Conservation (phyloP, 2,329 filamentous ascomycete genomes). For the Graphiopsis chlorocephala region DNA sequence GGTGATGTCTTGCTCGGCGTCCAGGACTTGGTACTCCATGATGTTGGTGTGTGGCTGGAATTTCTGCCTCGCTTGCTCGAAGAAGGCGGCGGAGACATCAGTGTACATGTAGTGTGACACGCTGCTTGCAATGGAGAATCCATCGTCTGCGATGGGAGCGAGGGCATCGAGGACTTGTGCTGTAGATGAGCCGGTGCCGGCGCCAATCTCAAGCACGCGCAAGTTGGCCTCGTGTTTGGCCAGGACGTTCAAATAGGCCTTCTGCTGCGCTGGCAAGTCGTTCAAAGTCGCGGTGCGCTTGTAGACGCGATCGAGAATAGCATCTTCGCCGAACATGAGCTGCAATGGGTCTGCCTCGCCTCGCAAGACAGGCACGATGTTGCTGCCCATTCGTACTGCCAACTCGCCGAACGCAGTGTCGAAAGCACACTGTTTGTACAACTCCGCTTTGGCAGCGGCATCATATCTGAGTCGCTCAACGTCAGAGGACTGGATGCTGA, state of each 20-base stretch:
- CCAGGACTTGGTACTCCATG: conserved; percentile 33
- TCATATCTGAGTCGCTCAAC: background rate
- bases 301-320: conserved; percentile 13
- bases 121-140: background rate
- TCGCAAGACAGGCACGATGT: conserved; percentile 13
- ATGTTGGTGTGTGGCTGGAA: conserved; percentile 29
- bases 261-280: conserved; percentile 13
- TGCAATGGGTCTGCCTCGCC: conserved; percentile 9
- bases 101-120: conserved; percentile 44
- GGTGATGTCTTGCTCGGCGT: conserved; percentile 31
- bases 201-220: conserved; percentile 20
- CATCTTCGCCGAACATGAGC: conserved; percentile 11
- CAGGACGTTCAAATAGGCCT: background rate
- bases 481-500: background rate
- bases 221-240: conserved; percentile 8
- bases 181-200: conserved; percentile 13
- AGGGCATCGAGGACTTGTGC: background rate
- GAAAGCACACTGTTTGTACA: background rate
- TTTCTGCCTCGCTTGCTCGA: conserved; percentile 35
- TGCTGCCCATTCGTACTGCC: conserved; percentile 13
- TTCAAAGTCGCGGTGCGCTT: background rate
- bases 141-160: background rate
- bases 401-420: conserved; percentile 13
- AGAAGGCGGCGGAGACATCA: conserved; percentile 44
- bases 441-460: background rate